Base-by-base conservation (phyloP, 1,284 basidiomycete species). In the Moniliella sp. region DNA sequence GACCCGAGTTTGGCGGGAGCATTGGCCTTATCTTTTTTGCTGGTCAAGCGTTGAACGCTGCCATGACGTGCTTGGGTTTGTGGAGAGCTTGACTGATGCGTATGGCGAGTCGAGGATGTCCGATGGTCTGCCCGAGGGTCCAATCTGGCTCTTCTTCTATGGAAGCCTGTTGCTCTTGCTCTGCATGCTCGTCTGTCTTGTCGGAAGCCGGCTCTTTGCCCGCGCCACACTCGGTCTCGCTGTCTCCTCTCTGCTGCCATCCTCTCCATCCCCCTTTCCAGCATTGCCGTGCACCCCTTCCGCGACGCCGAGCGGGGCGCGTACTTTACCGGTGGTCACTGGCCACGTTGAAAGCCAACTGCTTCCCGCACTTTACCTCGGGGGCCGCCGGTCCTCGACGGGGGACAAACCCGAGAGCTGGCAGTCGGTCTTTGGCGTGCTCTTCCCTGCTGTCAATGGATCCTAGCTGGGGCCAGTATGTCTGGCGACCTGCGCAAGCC, bases 1-100 rank as follows among this genome's bases (percentile, higher is more conserved):
- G 56, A 14, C 56, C 56, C 13, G 56, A 58, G 25, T 58, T 57
- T 27, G 56, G 56, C 25, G 56, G 56, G n/a, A 51, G 51, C 25
- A 57, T 57, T 26, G 56, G 56, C 9, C 42, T 58, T 17, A 46
- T 58, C 32, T 58, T 58, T 35, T 58, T 55, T 33, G 39, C 48
- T 10, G 56, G 56, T 3, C 56, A 58, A 33, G 50, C 50, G 2
- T 40, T 58, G 27, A 58, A 57, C 30, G 46, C 56, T 19, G 45
- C 51, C 26, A 54, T 58, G 51, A 58, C 32, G 50, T 53, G 5
- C 43, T 58, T 9, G 56, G 56, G 33, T 58, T 54, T 35, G 51
- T 57, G 30, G 56, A 58, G 35, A 54, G 43, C 11, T 39, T 58
- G 15, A 53, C 52, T 3, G 48, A 54, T 33, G 47, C 49, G 0